phyloP scores from a whole-genome alignment of 345 rosid species.

The Hibiscus tridactylites region DNA sequence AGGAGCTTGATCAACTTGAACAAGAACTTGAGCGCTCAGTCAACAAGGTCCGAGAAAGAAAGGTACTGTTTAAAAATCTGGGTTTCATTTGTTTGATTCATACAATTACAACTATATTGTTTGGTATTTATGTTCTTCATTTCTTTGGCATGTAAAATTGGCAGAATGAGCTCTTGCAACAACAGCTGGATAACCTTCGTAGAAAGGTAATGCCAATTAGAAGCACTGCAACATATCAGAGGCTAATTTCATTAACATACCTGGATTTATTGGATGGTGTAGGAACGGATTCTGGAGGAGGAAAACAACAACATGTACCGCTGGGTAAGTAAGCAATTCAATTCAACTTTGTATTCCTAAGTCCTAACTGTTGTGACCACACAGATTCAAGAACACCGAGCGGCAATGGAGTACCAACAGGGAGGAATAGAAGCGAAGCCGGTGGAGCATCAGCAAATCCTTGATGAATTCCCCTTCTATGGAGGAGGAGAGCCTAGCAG shows the following conservation, averaged over 20 bases:
- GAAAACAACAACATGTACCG: slow-evolving; percentile 60
- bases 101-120: too few relatives aligned
- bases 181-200: slow-evolving; percentile 64
- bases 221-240: not conserved
- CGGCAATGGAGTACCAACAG: slow-evolving; percentile 50
- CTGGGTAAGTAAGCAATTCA: slow-evolving; percentile 34
- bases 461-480: slow-evolving; percentile 55
- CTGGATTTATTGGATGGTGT: not conserved
- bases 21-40: slow-evolving; percentile 56
- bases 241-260: not conserved
- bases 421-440: slow-evolving; percentile 44
- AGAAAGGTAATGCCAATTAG: slow-evolving; percentile 45
- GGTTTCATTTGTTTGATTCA: not conserved
- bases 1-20: slow-evolving; percentile 50
- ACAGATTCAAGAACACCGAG: slow-evolving; percentile 51
- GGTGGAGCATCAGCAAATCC: slow-evolving; percentile 33
- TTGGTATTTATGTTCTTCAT: not conserved
- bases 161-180: slow-evolving; percentile 72
- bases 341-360: not conserved
- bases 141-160: slow-evolving; percentile 1
- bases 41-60: slow-evolving; percentile 57
- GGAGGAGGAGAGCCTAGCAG: slow-evolving; percentile 42
- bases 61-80: slow-evolving; percentile 27
- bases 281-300: slow-evolving; percentile 71
- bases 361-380: too few relatives aligned